Evolutionary conservation across 805 yeast genomes (phyloP).

Genomic region (Candida sphagnicola): DNA sequence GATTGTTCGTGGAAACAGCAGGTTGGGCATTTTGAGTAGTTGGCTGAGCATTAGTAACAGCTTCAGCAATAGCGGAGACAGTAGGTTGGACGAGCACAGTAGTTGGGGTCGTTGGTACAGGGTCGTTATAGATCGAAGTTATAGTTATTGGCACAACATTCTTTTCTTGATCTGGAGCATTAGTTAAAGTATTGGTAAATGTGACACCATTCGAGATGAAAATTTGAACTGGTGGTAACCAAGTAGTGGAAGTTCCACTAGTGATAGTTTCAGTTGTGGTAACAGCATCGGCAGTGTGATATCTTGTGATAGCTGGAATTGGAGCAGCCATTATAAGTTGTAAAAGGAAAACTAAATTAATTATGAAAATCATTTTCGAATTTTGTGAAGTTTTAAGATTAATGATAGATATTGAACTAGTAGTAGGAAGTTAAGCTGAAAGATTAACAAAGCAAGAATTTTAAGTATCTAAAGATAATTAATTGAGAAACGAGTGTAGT

Average conservation of each 20-base stretch:
- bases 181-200: constrained; percentile 43
- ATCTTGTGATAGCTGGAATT: constrained; percentile 45
- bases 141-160: constrained; percentile 34
- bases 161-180: constrained; percentile 21
- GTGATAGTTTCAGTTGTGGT: constrained; percentile 39
- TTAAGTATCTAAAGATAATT: too few species aligned
- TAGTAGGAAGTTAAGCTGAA: too few species aligned
- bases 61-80: constrained; percentile 7
- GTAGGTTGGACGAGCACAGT: constrained; percentile 8
- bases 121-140: constrained; percentile 16
- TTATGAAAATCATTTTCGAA: constrained; percentile 4
- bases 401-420: too few species aligned
- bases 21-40: constrained; percentile 21
- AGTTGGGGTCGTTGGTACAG: constrained; percentile 10
- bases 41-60: constrained; percentile 29
- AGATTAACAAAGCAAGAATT: too few species aligned
- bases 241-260: constrained; percentile 47
- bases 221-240: constrained; percentile 50
- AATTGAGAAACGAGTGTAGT: too few species aligned
- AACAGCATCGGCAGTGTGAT: constrained; percentile 53
- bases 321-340: constrained; percentile 29
- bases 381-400: too few species aligned
- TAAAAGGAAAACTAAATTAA: constrained; percentile 11
- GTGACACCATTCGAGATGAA: constrained; percentile 50
- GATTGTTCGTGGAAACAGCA: constrained; percentile 13